Percentiles rank a stretch among this genome's conserved stretches.
These are phyloP conservation scores for Gliomastix tumulicola DNA, from an alignment of 2,329 filamentous ascomycete genomes.

Conservation along the genomic window DNA sequence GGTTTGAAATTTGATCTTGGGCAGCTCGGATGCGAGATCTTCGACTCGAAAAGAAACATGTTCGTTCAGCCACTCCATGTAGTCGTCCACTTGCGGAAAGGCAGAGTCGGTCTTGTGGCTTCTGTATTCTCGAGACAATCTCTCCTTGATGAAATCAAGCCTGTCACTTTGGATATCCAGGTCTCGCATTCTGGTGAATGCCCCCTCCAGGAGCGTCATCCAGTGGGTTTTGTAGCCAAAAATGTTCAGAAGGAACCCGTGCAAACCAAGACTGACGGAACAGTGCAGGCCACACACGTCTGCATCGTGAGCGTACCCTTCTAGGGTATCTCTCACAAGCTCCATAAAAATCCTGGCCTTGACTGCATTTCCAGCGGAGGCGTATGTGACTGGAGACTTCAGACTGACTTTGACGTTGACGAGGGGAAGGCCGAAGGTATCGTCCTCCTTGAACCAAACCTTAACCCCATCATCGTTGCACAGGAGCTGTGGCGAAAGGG, in stretches of 20 bases:
- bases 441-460: conserved; percentile 97
- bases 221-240: conserved; percentile 97
- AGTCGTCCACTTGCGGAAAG: conserved; percentile 81
- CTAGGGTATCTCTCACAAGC: conserved; percentile 79
- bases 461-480: conserved; percentile 75
- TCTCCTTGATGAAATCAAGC: conserved; percentile 88
- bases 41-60: conserved; percentile 75
- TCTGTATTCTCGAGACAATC: conserved; percentile 65
- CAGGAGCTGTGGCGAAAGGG: conserved; percentile 70
- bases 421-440: conserved; percentile 92
- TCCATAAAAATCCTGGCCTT: conserved; percentile 78
- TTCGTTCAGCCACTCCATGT: conserved; percentile 70
- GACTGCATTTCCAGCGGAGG: conserved; percentile 70
- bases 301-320: conserved; percentile 93
- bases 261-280: conserved; percentile 62
- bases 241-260: conserved; percentile 71
- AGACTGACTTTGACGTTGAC: conserved; percentile 79
- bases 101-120: conserved; percentile 87
- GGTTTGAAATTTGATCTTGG: conserved; percentile 65
- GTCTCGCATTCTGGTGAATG: conserved; percentile 76
- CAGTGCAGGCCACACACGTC: conserved; percentile 88
- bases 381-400: conserved; percentile 70
- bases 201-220: conserved; percentile 81
- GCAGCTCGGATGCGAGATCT: conserved; percentile 71
- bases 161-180: conserved; percentile 79